A percentile compares a stretch with the other conserved stretches of the same genome.
Evolutionary conservation across 2,329 filamentous ascomycete genomes (phyloP).

Genomic region (Fusarium armeniacum): DNA sequence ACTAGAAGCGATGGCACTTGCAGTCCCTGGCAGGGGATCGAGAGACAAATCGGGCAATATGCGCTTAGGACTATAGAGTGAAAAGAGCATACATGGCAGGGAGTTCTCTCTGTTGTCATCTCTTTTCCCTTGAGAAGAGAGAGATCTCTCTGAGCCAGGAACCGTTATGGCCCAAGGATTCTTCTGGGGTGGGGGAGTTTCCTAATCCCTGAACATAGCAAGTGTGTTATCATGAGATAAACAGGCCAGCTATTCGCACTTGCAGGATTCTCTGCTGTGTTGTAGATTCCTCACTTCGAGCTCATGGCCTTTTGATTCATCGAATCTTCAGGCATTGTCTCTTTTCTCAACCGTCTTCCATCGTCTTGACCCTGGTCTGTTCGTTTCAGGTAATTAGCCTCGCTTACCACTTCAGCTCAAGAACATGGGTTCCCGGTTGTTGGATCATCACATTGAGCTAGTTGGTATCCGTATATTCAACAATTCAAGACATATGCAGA

Average conservation of each 20-base stretch:
- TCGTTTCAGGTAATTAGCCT: slow-evolving; percentile 20
- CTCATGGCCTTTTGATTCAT: background rate
- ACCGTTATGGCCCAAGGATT: background rate
- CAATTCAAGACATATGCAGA: background rate
- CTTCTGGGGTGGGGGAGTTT: background rate
- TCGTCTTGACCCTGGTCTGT: slow-evolving; percentile 3
- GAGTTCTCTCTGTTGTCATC: slow-evolving; percentile 37
- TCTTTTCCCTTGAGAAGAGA: slow-evolving; percentile 41
- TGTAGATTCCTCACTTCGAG: background rate
- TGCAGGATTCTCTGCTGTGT: background rate
- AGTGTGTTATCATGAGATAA: background rate
- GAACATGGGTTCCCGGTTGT: slow-evolving; percentile 10
- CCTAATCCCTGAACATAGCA: background rate
- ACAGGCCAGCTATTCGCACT: background rate
- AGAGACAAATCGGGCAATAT: slow-evolving; percentile 30
- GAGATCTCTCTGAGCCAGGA: slow-evolving; percentile 10
- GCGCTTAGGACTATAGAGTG: slow-evolving; percentile 18
- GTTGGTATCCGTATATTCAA: background rate
- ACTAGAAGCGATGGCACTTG: slow-evolving; percentile 38
- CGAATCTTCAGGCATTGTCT: background rate
- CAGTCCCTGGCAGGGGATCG: slow-evolving; percentile 20
- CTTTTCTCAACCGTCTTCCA: slow-evolving; percentile 4
- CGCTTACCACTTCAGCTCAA: slow-evolving; percentile 18
- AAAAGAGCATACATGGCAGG: slow-evolving; percentile 9
- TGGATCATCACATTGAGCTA: background rate